Evolutionary conservation across 176 grass and related monocot species (phyloP).

Genomic region (Sorghum bicolor): Sorghum_bicolor_NCBIv3 NC_012876.2:60795001-60795500

Average conservation of each 20-base stretch:
- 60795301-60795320: neutral
- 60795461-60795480: no score
- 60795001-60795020: constrained; percentile 53
- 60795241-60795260: neutral
- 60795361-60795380: no score
- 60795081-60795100: constrained; percentile 71
- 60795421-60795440: no score
- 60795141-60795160: constrained; percentile 15
- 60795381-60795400: no score
- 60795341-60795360: no score
- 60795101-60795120: constrained; percentile 72
- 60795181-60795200: constrained; percentile 21
- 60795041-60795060: neutral
- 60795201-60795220: constrained; percentile 43
- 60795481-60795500: no score
- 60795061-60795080: constrained; percentile 13
- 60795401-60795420: no score
- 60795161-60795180: constrained; percentile 17
- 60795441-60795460: no score
- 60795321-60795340: no score
- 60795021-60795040: constrained; percentile 2
- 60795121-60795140: constrained; percentile 56
- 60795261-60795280: neutral
- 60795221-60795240: neutral
- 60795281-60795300: neutral